Percentiles rank a stretch among this genome's conserved stretches.
Conservation (phyloP, 306 rosid species). For the Astragalus membranaceus region DNA sequence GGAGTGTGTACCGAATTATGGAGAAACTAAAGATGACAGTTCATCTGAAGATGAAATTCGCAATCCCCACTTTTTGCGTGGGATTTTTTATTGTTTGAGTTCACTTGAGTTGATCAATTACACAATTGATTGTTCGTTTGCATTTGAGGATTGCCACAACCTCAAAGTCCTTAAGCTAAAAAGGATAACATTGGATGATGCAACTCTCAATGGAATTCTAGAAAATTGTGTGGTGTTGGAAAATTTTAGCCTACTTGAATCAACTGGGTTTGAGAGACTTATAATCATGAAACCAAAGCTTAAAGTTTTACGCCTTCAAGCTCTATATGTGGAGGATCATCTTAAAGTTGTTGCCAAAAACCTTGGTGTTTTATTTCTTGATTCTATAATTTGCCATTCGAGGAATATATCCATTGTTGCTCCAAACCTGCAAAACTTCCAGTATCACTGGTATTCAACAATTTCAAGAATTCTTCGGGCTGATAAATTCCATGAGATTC, state of each 20-base stretch:
- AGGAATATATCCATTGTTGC: neutral
- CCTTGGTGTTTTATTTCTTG: neutral
- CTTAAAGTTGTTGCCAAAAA: neutral
- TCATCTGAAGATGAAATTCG: neutral
- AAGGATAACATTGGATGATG: neutral
- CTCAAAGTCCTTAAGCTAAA: neutral
- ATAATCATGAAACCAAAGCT: neutral
- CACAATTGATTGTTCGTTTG: neutral
- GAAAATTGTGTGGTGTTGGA: neutral
- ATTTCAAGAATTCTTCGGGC: no score
- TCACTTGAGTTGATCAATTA: slow-evolving; percentile 7
- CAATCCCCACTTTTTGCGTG: neutral
- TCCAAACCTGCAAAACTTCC: neutral
- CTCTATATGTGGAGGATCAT: neutral
- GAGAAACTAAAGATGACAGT: neutral
- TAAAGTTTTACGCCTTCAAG: neutral
- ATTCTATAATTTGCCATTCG: neutral
- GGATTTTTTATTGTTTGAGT: neutral
- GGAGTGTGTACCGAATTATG: neutral
- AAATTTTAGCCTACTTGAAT: neutral
- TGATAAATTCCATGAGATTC: no score
- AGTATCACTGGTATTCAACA: neutral
- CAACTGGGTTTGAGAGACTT: neutral
- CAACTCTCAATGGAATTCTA: neutral
- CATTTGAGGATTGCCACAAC: neutral